Conservation (phyloP, 2,329 filamentous ascomycete species). For the Didymella sp. region DNA sequence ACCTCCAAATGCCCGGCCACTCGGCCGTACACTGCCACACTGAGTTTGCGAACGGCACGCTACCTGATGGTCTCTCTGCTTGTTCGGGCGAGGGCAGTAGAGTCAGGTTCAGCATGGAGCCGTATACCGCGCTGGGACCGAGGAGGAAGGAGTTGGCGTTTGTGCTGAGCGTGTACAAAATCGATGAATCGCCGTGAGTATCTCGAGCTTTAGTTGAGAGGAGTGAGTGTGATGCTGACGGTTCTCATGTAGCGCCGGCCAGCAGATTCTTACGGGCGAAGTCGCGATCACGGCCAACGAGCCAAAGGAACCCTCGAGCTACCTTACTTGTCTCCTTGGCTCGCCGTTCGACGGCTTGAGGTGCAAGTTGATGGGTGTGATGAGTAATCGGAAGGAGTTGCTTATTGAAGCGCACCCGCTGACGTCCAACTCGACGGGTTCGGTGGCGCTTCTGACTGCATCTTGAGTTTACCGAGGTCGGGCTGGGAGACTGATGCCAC, state of each 20-base stretch:
- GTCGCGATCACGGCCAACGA: slow-evolving; percentile 26
- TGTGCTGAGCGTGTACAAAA: neutral
- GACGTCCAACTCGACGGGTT: neutral
- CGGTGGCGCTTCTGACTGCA: neutral
- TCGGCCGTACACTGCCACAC: slow-evolving; percentile 19
- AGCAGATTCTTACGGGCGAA: slow-evolving; percentile 5
- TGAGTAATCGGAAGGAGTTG: slow-evolving; percentile 21
- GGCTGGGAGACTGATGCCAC: neutral
- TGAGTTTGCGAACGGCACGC: slow-evolving; percentile 23
- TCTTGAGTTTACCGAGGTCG: neutral
- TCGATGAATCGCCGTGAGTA: neutral
- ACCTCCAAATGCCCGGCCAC: slow-evolving; percentile 22
- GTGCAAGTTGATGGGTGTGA: slow-evolving; percentile 19
- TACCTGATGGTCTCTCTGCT: slow-evolving; percentile 1
- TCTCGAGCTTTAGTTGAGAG: neutral
- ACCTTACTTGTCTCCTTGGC: slow-evolving; percentile 26
- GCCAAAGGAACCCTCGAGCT: slow-evolving; percentile 18
- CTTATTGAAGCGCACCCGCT: neutral
- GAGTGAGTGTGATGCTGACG: too few species aligned
- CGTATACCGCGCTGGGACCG: neutral
- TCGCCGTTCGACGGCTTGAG: slow-evolving; percentile 26
- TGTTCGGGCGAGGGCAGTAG: slow-evolving; percentile 2
- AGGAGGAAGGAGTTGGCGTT: slow-evolving; percentile 11
- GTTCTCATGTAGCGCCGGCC: neutral
- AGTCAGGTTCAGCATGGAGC: slow-evolving; percentile 19